Conservation (phyloP, 2,329 filamentous ascomycete genomes). For the Neonectria magnoliae region DNA sequence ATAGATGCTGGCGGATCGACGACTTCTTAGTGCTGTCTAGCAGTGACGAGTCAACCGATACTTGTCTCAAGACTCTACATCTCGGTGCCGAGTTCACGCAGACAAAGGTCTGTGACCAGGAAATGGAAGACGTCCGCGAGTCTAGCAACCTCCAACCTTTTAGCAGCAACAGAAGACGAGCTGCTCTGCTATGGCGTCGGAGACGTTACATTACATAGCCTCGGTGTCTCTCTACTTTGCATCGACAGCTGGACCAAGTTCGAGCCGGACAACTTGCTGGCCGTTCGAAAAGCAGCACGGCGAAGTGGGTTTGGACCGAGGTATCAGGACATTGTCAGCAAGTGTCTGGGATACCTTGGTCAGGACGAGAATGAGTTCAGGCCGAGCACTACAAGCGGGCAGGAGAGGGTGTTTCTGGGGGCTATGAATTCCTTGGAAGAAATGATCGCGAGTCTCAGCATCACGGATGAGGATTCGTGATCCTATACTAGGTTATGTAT, state of each 20-base stretch:
- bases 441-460: not conserved
- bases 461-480: not conserved
- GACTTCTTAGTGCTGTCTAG: not conserved
- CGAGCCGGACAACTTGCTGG: not conserved
- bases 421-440: not conserved
- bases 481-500: not conserved
- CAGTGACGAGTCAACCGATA: not conserved
- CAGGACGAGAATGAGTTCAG: not conserved
- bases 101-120: not conserved
- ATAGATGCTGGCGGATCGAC: slow-evolving; percentile 1
- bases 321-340: not conserved
- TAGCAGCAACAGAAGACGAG: not conserved
- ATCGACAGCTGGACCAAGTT: not conserved
- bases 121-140: not conserved
- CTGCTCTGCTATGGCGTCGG: not conserved
- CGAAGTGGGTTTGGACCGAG: not conserved
- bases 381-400: not conserved
- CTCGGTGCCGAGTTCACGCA: not conserved
- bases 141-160: not conserved
- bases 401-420: not conserved
- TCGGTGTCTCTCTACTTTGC: not conserved
- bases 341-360: not conserved
- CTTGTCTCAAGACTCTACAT: not conserved
- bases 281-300: not conserved
- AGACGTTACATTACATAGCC: not conserved